A percentile compares a stretch with the other conserved stretches of the same genome.
These are phyloP conservation scores for Cercospora canescens DNA, from an alignment of 2,329 filamentous ascomycete genomes.

Conservation along the genomic window DNA sequence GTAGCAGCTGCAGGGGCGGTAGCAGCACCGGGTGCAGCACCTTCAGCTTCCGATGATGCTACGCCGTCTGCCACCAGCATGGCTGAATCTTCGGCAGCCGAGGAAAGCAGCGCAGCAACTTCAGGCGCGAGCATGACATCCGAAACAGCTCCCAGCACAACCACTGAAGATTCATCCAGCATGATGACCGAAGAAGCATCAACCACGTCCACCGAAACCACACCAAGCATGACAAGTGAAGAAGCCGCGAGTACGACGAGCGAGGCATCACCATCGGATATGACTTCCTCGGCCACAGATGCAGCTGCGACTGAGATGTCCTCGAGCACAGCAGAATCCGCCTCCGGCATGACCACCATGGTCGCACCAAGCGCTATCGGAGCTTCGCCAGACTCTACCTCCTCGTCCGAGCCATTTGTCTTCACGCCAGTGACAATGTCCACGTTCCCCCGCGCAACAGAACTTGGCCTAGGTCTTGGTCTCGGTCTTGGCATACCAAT, in stretches of 20 bases:
- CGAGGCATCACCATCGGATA: background rate
- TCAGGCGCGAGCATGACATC: background rate
- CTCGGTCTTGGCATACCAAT: slow-evolving; percentile 10
- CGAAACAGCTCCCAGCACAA: background rate
- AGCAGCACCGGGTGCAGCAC: background rate
- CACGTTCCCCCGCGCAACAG: slow-evolving; percentile 1
- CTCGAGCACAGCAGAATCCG: background rate
- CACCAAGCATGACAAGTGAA: background rate
- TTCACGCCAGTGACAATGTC: background rate
- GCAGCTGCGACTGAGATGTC: background rate
- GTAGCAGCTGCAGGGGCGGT: background rate
- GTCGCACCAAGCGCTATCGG: background rate
- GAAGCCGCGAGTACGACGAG: background rate
- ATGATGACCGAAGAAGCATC: background rate
- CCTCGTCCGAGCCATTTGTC: slow-evolving; percentile 3
- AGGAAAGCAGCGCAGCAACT: background rate
- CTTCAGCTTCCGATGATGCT: slow-evolving; percentile 4
- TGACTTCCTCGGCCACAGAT: background rate
- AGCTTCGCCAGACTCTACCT: background rate
- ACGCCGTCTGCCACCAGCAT: background rate
- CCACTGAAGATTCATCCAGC: background rate
- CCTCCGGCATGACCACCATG: slow-evolving; percentile 2
- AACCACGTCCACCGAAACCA: background rate
- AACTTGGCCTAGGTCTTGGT: slow-evolving; percentile 12
- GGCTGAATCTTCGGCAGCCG: slow-evolving; percentile 3